phyloP scores from a whole-genome alignment of 1,139 yeast genomes.

The Saccharomyces hybrid region DNA sequence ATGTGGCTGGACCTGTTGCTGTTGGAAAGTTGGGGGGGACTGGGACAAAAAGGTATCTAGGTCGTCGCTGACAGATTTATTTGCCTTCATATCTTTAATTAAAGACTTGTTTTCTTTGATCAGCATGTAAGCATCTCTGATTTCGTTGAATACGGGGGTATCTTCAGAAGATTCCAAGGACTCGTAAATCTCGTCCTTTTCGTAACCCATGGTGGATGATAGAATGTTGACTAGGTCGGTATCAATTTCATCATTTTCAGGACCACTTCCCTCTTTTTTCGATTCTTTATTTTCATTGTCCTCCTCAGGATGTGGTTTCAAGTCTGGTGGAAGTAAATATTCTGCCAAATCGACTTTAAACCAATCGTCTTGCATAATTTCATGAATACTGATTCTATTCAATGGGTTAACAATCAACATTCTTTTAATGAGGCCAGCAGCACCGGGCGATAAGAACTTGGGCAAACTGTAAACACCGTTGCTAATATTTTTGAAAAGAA shows the following conservation, averaged over 20 bases:
- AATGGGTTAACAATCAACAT: constrained; percentile 97
- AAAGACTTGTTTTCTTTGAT: constrained; percentile 76
- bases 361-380: constrained; percentile 95
- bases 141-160: constrained; percentile 55
- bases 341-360: constrained; percentile 77
- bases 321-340: constrained; percentile 67
- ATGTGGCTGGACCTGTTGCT: constrained; percentile 3
- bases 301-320: constrained; percentile 35
- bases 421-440: constrained; percentile 74
- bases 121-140: constrained; percentile 82
- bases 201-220: constrained; percentile 87
- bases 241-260: constrained; percentile 41
- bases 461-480: constrained; percentile 95
- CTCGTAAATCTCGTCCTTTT: constrained; percentile 73
- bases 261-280: constrained; percentile 10
- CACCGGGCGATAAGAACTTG: constrained; percentile 78
- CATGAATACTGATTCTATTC: constrained; percentile 89
- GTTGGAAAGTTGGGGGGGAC: constrained; percentile 27
- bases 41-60: constrained; percentile 31
- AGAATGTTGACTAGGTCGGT: constrained; percentile 75
- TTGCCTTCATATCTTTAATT: constrained; percentile 56
- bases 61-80: constrained; percentile 41
- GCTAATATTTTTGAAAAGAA: constrained; percentile 85
- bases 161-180: constrained; percentile 45
- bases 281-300: constrained; percentile 15